These are phyloP conservation scores for Glonium stellatum DNA, from an alignment of 495 filamentous ascomycete species.

Conservation along the genomic window DNA sequence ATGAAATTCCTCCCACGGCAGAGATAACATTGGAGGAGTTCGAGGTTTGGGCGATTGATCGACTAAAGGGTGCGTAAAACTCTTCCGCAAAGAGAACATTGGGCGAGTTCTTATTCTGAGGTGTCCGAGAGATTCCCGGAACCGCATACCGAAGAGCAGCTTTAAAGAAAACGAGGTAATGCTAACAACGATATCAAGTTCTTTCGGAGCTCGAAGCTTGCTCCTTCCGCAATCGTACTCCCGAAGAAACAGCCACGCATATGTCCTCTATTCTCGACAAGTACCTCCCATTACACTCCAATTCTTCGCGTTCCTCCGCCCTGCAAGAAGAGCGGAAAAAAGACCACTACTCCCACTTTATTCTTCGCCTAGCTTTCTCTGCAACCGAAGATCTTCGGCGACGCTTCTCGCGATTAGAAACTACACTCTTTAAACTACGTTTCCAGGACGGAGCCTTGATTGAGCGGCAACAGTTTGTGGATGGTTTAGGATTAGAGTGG, in stretches of 20 bases:
- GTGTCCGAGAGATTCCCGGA: background rate
- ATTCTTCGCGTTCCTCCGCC: constrained; percentile 53
- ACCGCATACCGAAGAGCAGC: background rate
- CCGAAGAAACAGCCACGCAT: constrained; percentile 67
- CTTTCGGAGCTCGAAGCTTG: constrained; percentile 94
- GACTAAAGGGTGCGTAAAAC: constrained; percentile 58
- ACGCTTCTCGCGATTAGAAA: constrained; percentile 80
- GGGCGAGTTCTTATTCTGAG: no score
- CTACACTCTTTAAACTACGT: constrained; percentile 76
- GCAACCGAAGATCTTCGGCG: constrained; percentile 85
- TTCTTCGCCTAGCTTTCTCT: constrained; percentile 87
- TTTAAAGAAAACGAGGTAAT: background rate
- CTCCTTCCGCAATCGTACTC: constrained; percentile 82
- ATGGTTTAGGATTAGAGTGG: constrained; percentile 70
- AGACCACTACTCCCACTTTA: constrained; percentile 98
- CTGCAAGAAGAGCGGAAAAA: constrained; percentile 74
- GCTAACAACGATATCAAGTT: constrained; percentile 45
- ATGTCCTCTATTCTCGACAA: constrained; percentile 78
- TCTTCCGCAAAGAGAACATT: background rate
- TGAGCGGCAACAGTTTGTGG: constrained; percentile 72
- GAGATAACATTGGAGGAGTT: constrained; percentile 97
- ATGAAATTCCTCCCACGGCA: constrained; percentile 75
- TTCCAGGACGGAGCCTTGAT: constrained; percentile 60
- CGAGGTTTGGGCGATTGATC: constrained; percentile 98
- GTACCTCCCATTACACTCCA: constrained; percentile 75